These are phyloP conservation scores for Colletotrichum phormii DNA, from an alignment of 2,329 filamentous ascomycete species.

Conservation along the genomic window DNA sequence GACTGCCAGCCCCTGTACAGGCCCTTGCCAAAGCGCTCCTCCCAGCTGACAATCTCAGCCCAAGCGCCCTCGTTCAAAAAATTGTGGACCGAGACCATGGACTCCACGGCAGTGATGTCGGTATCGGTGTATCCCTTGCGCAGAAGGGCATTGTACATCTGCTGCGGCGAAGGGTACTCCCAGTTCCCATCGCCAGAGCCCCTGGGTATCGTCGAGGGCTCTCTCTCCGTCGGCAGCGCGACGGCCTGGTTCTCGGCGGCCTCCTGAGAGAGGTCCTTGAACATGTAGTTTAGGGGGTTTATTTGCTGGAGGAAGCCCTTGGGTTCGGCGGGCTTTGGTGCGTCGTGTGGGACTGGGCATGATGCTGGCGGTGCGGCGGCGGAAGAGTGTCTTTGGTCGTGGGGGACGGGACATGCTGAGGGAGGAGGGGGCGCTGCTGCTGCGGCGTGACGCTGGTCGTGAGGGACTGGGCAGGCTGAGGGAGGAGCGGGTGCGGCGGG, in stretches of 20 bases:
- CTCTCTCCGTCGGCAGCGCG: conserved; percentile 81
- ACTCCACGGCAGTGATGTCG: conserved; percentile 90
- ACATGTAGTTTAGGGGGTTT: conserved; percentile 94
- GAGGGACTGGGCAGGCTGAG: conserved; percentile 48
- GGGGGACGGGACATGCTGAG: conserved; percentile 47
- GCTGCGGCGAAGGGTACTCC: conserved; percentile 98
- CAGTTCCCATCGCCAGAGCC: conserved; percentile 83
- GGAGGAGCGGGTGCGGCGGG: conserved; percentile 38
- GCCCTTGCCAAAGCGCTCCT: conserved; percentile 84
- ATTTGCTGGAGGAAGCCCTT: conserved; percentile 66
- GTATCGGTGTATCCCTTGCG: conserved; percentile 97
- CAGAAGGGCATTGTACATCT: conserved; percentile 99
- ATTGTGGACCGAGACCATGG: conserved; percentile 98
- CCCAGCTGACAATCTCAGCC: conserved; percentile 95
- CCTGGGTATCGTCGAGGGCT: conserved; percentile 91
- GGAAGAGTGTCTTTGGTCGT: conserved; percentile 36
- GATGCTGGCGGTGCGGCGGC: conserved; percentile 48
- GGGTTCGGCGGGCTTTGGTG: conserved; percentile 46
- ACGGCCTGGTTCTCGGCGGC: conserved; percentile 79
- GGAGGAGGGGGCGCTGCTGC: conserved; percentile 40
- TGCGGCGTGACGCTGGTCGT: conserved; percentile 38
- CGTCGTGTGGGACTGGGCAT: conserved; percentile 60
- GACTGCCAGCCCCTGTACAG: conserved; percentile 78
- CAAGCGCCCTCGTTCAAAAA: conserved; percentile 98
- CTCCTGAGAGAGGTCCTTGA: conserved; percentile 83